A percentile compares a stretch with the other conserved stretches of the same genome.
These are phyloP conservation scores for Lodderomyces parapsilosis DNA, from an alignment of 1,139 yeast genomes.

Conservation along the genomic window DNA sequence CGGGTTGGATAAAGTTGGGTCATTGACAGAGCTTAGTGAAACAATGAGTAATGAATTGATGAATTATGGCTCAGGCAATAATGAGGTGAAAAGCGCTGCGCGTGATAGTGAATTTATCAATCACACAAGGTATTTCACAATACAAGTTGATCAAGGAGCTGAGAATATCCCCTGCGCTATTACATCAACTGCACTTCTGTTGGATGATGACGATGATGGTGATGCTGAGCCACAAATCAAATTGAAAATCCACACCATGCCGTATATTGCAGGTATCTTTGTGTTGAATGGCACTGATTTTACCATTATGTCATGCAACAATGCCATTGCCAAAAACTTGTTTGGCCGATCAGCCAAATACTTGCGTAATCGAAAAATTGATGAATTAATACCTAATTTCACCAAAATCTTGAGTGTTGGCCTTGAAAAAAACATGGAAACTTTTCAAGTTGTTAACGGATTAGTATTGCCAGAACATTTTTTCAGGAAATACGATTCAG, in stretches of 20 bases:
- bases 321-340: conserved; percentile 72
- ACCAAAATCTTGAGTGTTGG: conserved; percentile 52
- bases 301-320: conserved; percentile 65
- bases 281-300: conserved; percentile 55
- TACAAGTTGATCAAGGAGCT: conserved; percentile 41
- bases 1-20: conserved; percentile 17
- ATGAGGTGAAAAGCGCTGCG: conserved; percentile 19
- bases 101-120: conserved; percentile 52
- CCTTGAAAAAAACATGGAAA: conserved; percentile 37
- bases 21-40: conserved; percentile 32
- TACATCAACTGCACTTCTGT: conserved; percentile 48
- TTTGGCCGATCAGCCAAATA: conserved; percentile 62
- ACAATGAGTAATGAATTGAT: conserved; percentile 28
- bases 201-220: conserved; percentile 49
- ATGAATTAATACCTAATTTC: conserved; percentile 66
- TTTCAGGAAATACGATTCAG: conserved; percentile 59
- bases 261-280: conserved; percentile 85
- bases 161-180: conserved; percentile 68
- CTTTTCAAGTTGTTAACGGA: conserved; percentile 48
- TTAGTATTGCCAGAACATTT: conserved; percentile 82
- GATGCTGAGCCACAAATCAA: conserved; percentile 43
- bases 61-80: conserved; percentile 14
- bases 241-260: conserved; percentile 69
- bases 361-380: conserved; percentile 51
- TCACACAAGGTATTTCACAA: conserved; percentile 59